Evolutionary conservation across 139 green algal species (phyloP).

Genomic region (Spirogloea muscicola): DNA sequence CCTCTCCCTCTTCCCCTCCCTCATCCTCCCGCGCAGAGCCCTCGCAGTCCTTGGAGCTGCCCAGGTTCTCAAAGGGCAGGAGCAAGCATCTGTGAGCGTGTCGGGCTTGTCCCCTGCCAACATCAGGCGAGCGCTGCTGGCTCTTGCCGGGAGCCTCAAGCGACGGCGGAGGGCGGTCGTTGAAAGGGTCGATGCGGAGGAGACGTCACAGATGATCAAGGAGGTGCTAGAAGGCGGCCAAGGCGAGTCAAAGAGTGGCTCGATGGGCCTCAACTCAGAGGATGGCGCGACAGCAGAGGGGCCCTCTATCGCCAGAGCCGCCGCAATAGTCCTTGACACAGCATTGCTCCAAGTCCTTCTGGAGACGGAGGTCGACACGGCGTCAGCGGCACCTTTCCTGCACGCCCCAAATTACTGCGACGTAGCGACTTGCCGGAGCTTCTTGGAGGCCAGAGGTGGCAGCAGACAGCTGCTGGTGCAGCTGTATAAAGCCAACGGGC

Average conservation of each 20-base stretch:
- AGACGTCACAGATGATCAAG: neutral
- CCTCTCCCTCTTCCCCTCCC: slow-evolving; percentile 63
- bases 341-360: slow-evolving; percentile 72
- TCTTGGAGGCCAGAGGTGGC: too few species aligned
- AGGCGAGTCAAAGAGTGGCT: neutral
- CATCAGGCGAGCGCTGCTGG: neutral
- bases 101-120: neutral
- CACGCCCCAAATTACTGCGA: slow-evolving; percentile 33
- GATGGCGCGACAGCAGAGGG: slow-evolving; percentile 1
- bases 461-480: too few species aligned
- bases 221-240: neutral
- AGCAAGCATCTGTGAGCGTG: neutral
- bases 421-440: slow-evolving; percentile 55
- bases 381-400: slow-evolving; percentile 51
- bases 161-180: neutral
- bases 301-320: neutral
- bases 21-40: slow-evolving; percentile 53
- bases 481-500: slow-evolving; percentile 63
- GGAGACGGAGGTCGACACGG: slow-evolving; percentile 60
- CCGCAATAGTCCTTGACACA: slow-evolving; percentile 67
- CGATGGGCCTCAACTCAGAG: neutral
- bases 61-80: neutral
- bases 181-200: neutral
- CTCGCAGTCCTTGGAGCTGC: too few species aligned
- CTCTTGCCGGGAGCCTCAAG: neutral